phyloP scores from a whole-genome alignment of 2,329 filamentous ascomycete species.

The Penicillium sp. region DNA sequence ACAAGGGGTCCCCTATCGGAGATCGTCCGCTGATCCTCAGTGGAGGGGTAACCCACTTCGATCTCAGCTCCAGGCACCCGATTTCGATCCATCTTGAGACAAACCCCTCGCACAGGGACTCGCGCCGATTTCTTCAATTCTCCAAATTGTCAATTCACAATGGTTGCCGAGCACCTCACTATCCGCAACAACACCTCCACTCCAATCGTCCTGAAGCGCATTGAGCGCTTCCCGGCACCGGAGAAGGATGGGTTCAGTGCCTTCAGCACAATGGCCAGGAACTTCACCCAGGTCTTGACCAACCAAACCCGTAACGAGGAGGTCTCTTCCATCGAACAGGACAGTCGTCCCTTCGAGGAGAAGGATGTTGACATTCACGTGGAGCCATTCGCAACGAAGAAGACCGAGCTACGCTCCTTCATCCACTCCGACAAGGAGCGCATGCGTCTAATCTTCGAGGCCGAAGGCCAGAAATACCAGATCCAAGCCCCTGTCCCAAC shows the following conservation, averaged over 20 bases:
- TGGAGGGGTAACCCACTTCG: conserved; percentile 17
- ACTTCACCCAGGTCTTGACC: conserved; percentile 46
- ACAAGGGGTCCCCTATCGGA: conserved; percentile 8
- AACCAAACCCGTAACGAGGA: conserved; percentile 44
- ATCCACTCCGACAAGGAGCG: conserved; percentile 61
- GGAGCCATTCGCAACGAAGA: conserved; percentile 64
- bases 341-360: conserved; percentile 60
- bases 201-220: conserved; percentile 66
- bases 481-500: conserved; percentile 68
- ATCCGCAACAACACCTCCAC: conserved; percentile 79
- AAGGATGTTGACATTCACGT: conserved; percentile 64
- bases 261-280: conserved; percentile 46
- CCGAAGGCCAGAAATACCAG: conserved; percentile 62
- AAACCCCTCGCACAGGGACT: neutral
- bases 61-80: conserved; percentile 4
- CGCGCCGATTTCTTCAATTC: neutral
- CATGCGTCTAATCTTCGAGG: conserved; percentile 71
- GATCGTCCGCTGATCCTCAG: conserved; percentile 17
- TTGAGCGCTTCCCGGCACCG: conserved; percentile 69
- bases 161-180: conserved; percentile 54
- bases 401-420: conserved; percentile 61
- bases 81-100: neutral
- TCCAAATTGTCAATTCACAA: conserved; percentile 16
- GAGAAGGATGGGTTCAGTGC: conserved; percentile 36
- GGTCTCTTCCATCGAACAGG: conserved; percentile 45